Percentiles rank a stretch among this genome's conserved stretches.
These are phyloP conservation scores for Tremella fuciformis DNA, from an alignment of 768 basidiomycete species.

Conservation along the genomic window DNA sequence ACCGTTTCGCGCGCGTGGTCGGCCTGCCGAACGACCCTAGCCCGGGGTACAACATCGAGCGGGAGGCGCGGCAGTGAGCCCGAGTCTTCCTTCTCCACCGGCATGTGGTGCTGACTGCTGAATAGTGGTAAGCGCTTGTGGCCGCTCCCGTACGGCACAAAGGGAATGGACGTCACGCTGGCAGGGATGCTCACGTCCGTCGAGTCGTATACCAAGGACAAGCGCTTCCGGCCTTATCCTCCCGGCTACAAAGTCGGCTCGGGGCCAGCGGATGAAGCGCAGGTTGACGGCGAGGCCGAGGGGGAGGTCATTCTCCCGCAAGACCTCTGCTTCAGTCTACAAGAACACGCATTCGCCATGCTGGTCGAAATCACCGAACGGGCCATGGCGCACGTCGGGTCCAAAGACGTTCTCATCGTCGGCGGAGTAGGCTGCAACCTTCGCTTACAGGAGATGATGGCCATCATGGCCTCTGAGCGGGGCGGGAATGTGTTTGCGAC, in stretches of 20 bases:
- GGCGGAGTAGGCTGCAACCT: constrained; percentile 99
- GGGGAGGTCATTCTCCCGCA: constrained; percentile 81
- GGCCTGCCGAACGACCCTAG: constrained; percentile 91
- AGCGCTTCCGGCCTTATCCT: constrained; percentile 63
- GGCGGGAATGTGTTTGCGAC: constrained; percentile 88
- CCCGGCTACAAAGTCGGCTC: neutral
- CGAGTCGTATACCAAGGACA: constrained; percentile 83
- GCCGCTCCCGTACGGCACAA: constrained; percentile 87
- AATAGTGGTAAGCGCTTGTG: constrained; percentile 79
- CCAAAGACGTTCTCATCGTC: constrained; percentile 92
- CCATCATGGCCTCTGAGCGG: constrained; percentile 88
- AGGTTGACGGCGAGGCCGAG: constrained; percentile 49
- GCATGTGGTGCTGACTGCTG: constrained; percentile 7
- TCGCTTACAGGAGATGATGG: constrained; percentile 97
- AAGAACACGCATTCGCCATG: constrained; percentile 97
- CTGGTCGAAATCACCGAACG: constrained; percentile 97
- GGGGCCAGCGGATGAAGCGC: constrained; percentile 33
- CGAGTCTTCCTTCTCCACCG: constrained; percentile 48
- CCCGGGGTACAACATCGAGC: constrained; percentile 96
- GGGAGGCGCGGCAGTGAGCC: constrained; percentile 80
- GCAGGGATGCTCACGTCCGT: constrained; percentile 88
- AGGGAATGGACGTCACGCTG: constrained; percentile 96
- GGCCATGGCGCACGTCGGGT: constrained; percentile 98
- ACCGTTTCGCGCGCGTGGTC: constrained; percentile 93
- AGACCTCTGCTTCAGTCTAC: constrained; percentile 94